Base-by-base conservation (phyloP, 2,329 filamentous ascomycete species). In the Conoideocrella luteorostrata region DNA sequence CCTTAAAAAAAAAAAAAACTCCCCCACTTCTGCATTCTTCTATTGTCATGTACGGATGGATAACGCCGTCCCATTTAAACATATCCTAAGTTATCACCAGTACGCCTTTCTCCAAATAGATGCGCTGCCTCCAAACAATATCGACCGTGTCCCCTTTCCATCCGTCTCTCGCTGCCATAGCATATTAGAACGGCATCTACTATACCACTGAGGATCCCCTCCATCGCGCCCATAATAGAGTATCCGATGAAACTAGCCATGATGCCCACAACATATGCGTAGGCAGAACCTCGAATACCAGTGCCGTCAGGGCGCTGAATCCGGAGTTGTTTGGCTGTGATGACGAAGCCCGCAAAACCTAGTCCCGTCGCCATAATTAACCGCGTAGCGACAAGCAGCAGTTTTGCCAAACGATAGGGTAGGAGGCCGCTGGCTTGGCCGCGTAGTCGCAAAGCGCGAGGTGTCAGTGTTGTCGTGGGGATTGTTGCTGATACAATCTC, bases 331-430 rank as follows among this genome's bases (percentile, higher is more conserved):
- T 88, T 82, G 10, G 93, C 90, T 28, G 90, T 95, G 37, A 88
- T 86, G 7, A 97, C 88, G 93, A 93, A 98, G n/a, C 88, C 91
- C 4, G 87, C 90, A 57, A 97, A 95, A 1, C 91, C 91, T 23
- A 98, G 77, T 0, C 83, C 86, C 37, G 90, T 80, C 0, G 88
- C 88, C 80, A 96, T 95, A 57, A 96, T 86, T 60, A 91, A 86
- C 15, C 91, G 81, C 2, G 89, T 93, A 3, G 91, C 88, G 54
- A 96, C 88, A 4, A 98, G 78, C 7, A 98, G 77, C 22, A 97
- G 75, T 63, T 96, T 97, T 2, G 93, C 86, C 7, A 97, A 80
- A 4, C 88, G 81, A 62, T 97, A 98, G 0, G 93, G 86, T 20
- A 93, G 71, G n/a, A 95, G 71, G 1, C 81, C 73, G 36, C 70